Percentiles rank a stretch among this genome's conserved stretches.
Evolutionary conservation across 441 rosid genomes (phyloP).

Genomic region (Caryocar brasiliense): DNA sequence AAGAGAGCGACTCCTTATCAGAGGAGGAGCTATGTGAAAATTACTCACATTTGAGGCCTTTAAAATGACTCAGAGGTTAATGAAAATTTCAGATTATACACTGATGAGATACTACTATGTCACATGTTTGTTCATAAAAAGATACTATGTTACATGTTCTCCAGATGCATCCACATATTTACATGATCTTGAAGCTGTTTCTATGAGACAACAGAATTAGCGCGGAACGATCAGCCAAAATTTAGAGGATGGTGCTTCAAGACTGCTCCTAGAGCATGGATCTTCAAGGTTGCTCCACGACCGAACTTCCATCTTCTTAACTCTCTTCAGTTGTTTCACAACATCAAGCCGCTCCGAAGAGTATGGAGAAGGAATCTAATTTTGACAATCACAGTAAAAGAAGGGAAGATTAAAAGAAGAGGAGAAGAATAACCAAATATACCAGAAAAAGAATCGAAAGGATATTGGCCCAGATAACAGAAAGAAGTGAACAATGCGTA

Average conservation of each 20-base stretch:
- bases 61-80: too few species aligned
- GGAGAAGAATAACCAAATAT: too few species aligned
- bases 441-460: too few species aligned
- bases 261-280: conserved; percentile 16
- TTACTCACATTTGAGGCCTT: too few species aligned
- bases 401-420: conserved; percentile 2
- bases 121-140: too few species aligned
- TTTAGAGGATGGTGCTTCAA: conserved; percentile 22
- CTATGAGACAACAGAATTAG: not conserved
- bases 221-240: not conserved
- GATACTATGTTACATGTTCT: too few species aligned
- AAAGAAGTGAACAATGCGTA: conserved; percentile 6
- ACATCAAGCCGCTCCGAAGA: conserved; percentile 44
- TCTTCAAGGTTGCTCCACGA: conserved; percentile 41
- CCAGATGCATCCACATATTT: too few species aligned
- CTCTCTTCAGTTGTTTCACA: conserved; percentile 46
- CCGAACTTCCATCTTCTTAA: conserved; percentile 44
- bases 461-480: not conserved
- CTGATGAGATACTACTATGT: too few species aligned
- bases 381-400: not conserved
- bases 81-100: too few species aligned
- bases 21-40: too few species aligned
- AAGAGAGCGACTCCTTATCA: too few species aligned
- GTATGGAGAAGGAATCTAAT: conserved; percentile 75
- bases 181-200: too few species aligned